Evolutionary conservation across 805 yeast genomes (phyloP).

Genomic region (Candida loeiensis): DNA sequence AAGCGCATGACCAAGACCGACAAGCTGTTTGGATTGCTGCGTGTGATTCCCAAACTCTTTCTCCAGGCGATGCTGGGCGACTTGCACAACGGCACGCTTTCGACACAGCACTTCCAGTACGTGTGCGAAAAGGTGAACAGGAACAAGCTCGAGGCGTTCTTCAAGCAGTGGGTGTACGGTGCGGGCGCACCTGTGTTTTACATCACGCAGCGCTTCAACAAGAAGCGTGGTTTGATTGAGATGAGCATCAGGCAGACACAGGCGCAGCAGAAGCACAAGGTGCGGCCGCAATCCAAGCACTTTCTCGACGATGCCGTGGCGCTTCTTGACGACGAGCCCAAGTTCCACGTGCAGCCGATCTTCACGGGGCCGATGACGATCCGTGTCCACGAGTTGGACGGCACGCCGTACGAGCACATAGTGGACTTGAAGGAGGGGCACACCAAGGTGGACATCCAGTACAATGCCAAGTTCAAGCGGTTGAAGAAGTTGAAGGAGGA

Average conservation of each 20-base stretch:
- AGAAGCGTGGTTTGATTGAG: slow-evolving; percentile 89
- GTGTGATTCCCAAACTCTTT: slow-evolving; percentile 88
- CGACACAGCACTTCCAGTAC: slow-evolving; percentile 82
- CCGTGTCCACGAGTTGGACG: slow-evolving; percentile 95
- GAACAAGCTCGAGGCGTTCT: slow-evolving; percentile 74
- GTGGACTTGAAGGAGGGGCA: slow-evolving; percentile 83
- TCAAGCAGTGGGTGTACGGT: slow-evolving; percentile 90
- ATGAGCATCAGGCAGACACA: slow-evolving; percentile 93
- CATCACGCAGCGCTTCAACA: slow-evolving; percentile 88
- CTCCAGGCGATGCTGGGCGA: slow-evolving; percentile 96
- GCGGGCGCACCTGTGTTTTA: slow-evolving; percentile 86
- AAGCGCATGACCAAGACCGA: slow-evolving; percentile 95
- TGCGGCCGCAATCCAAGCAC: slow-evolving; percentile 34
- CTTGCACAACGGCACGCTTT: slow-evolving; percentile 67
- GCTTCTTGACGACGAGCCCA: slow-evolving; percentile 40
- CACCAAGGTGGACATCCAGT: slow-evolving; percentile 88
- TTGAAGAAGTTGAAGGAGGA: slow-evolving; percentile 61
- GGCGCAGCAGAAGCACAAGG: slow-evolving; percentile 48
- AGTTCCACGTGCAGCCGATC: slow-evolving; percentile 42
- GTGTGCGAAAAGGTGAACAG: slow-evolving; percentile 95
- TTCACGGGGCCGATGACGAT: slow-evolving; percentile 96
- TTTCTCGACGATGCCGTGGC: slow-evolving; percentile 46
- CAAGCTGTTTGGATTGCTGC: slow-evolving; percentile 83
- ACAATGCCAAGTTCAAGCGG: slow-evolving; percentile 89
- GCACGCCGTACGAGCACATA: slow-evolving; percentile 97